Evolutionary conservation across 345 rosid genomes (phyloP).

Genomic region (Atalantia buxifolia): DNA sequence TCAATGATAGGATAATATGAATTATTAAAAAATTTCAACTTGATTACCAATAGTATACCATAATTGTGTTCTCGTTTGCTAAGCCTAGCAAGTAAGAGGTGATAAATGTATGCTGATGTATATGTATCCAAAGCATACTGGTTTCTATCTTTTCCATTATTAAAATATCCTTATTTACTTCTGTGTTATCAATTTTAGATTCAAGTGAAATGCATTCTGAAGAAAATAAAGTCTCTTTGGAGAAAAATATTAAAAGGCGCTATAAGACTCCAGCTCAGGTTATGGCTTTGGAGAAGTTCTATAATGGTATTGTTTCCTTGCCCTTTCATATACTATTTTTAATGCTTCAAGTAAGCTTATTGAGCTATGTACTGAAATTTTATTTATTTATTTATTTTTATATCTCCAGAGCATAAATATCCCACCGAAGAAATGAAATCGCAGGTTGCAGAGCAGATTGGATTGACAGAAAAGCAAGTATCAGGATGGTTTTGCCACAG

Average conservation of each 20-base stretch:
- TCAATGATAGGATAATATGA: not conserved
- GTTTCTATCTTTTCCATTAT: not conserved
- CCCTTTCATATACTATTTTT: conserved; percentile 9
- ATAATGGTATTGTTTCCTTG: conserved; percentile 51
- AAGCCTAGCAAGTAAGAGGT: not conserved
- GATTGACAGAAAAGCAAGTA: conserved; percentile 90
- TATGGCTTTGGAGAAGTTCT: conserved; percentile 68
- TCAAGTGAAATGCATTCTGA: conserved; percentile 53
- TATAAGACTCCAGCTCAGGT: conserved; percentile 80
- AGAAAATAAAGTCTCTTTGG: conserved; percentile 58
- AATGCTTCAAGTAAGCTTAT: conserved; percentile 9
- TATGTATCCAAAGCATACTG: not conserved
- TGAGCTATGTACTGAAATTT: conserved; percentile 10
- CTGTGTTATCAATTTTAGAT: conserved; percentile 33
- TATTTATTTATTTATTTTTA: not conserved
- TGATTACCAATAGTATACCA: not conserved
- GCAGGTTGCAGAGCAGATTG: conserved; percentile 60
- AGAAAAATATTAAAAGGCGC: conserved; percentile 54
- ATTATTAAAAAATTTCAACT: not conserved
- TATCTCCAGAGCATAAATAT: conserved; percentile 63
- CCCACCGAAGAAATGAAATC: conserved; percentile 80
- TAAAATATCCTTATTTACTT: not conserved
- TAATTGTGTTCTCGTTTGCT: not conserved
- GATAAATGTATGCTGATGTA: not conserved
- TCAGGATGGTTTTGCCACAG: conserved; percentile 99